phyloP scores from a whole-genome alignment of 331 rosid genomes.

The Rosa hybrid region DNA sequence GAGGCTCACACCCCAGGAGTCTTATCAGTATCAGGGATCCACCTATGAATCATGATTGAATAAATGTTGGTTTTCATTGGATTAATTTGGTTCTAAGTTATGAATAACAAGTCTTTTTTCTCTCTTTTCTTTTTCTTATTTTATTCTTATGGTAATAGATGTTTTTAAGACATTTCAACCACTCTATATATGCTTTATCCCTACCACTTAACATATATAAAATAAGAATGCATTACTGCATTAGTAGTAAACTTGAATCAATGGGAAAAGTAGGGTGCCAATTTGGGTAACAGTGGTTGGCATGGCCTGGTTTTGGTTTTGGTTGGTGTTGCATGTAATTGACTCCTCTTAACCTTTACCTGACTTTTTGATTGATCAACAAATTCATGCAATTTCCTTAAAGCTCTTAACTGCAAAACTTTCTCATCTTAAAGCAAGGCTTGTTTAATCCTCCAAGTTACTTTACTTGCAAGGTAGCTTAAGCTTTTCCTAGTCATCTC shows the following conservation, averaged over 20 bases:
- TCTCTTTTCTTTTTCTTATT: not conserved
- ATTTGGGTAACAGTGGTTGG: constrained; percentile 1
- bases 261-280: not conserved
- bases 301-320: not conserved
- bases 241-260: constrained; percentile 19
- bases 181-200: not conserved
- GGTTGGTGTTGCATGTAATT: not conserved
- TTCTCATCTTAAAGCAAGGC: constrained; percentile 27
- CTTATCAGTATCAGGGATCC: not conserved
- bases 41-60: not conserved
- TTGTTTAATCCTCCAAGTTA: constrained; percentile 3
- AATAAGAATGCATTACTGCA: not conserved
- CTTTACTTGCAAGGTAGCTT: constrained; percentile 14
- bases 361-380: constrained; percentile 9
- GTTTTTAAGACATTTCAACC: not conserved
- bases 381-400: not conserved
- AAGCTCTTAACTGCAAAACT: not conserved
- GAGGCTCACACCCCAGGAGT: too few species aligned
- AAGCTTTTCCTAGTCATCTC: not conserved
- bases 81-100: not conserved
- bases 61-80: not conserved
- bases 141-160: too few species aligned
- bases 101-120: not conserved
- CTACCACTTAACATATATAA: not conserved
- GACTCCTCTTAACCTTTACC: not conserved